Evolutionary conservation across 2,329 filamentous ascomycete species (phyloP).

Genomic region (Phaeoacremonium minimum): DNA sequence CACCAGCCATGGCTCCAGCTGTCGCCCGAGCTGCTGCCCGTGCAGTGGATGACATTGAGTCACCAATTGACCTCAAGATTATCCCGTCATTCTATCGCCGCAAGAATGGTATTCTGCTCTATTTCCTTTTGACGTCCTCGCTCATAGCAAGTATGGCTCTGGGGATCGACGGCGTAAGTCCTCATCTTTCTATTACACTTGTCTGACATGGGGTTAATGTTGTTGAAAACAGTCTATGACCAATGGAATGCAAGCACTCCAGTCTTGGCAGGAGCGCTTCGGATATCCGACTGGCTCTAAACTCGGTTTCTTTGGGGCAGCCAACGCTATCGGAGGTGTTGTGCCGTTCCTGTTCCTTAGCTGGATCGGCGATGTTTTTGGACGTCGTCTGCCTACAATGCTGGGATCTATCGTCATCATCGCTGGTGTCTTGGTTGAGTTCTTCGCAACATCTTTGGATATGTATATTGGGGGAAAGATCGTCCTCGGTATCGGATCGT

Average conservation of each 20-base stretch:
- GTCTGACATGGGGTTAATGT: not conserved
- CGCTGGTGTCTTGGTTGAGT: conserved; percentile 26
- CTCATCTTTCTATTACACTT: not conserved
- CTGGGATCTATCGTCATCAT: conserved; percentile 33
- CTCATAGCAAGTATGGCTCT: conserved; percentile 33
- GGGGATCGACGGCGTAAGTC: conserved; percentile 33
- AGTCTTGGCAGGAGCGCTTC: conserved; percentile 30
- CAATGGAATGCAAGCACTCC: conserved; percentile 32
- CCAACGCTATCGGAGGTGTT: conserved; percentile 33
- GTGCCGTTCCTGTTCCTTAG: conserved; percentile 28
- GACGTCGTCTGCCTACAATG: conserved; percentile 19
- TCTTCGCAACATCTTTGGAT: conserved; percentile 25
- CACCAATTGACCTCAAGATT: conserved; percentile 22
- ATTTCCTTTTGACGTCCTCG: conserved; percentile 37
- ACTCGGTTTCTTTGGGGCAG: conserved; percentile 32
- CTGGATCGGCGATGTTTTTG: conserved; percentile 28
- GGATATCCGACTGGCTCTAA: conserved; percentile 29
- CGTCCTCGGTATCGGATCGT: conserved; percentile 27
- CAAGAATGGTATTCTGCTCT: conserved; percentile 36
- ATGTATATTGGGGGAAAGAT: conserved; percentile 34
- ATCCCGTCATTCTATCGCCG: conserved; percentile 28
- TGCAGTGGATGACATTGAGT: conserved; percentile 20
- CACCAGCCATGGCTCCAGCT: conserved; percentile 24
- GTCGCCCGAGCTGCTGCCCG: conserved; percentile 15
- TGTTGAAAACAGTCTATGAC: conserved; percentile 35